Percentiles rank a stretch among this genome's conserved stretches.
phyloP scores from a whole-genome alignment of 805 yeast species.

The Nakazawaea wyomingensis region DNA sequence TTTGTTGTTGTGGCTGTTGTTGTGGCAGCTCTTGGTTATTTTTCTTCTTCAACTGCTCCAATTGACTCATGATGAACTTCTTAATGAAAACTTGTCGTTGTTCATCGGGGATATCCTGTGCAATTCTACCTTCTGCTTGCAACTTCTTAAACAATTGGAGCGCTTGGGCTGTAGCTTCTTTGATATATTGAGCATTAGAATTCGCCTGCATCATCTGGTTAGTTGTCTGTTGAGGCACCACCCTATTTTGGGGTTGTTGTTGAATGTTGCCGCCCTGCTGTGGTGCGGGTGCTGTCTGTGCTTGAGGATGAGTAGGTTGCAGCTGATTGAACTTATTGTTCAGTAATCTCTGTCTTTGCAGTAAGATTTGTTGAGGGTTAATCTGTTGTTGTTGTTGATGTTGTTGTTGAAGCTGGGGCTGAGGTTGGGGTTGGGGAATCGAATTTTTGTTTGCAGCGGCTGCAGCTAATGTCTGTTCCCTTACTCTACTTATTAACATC shows the following conservation, averaged over 20 bases:
- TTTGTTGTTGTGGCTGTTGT: conserved; percentile 16
- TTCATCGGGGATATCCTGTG: conserved; percentile 26
- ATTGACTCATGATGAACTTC: conserved; percentile 25
- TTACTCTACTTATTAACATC: conserved; percentile 33
- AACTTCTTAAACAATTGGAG: conserved; percentile 28
- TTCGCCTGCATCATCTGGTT: conserved; percentile 21
- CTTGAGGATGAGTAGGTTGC: conserved; percentile 15
- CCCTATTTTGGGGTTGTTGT: conserved; percentile 17
- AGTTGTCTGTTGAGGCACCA: conserved; percentile 15
- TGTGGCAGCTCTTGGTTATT: conserved; percentile 1
- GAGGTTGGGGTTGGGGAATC: conserved; percentile 21
- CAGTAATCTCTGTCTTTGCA: conserved; percentile 8
- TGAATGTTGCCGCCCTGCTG: conserved; percentile 13
- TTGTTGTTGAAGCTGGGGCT: conserved; percentile 22
- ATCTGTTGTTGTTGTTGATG: conserved; percentile 21
- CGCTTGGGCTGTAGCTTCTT: conserved; percentile 23
- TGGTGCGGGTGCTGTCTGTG: not conserved
- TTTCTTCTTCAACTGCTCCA: conserved; percentile 10
- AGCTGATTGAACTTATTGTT: conserved; percentile 9
- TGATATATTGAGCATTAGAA: conserved; percentile 20
- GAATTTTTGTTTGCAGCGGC: conserved; percentile 16
- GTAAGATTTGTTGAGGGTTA: conserved; percentile 13
- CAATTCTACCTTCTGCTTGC: conserved; percentile 28
- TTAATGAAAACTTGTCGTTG: conserved; percentile 30
- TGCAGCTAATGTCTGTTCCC: conserved; percentile 26